A percentile compares a stretch with the other conserved stretches of the same genome.
Evolutionary conservation across 495 filamentous ascomycete genomes (phyloP).

Genomic region (Penicillium bialowiezense): DNA sequence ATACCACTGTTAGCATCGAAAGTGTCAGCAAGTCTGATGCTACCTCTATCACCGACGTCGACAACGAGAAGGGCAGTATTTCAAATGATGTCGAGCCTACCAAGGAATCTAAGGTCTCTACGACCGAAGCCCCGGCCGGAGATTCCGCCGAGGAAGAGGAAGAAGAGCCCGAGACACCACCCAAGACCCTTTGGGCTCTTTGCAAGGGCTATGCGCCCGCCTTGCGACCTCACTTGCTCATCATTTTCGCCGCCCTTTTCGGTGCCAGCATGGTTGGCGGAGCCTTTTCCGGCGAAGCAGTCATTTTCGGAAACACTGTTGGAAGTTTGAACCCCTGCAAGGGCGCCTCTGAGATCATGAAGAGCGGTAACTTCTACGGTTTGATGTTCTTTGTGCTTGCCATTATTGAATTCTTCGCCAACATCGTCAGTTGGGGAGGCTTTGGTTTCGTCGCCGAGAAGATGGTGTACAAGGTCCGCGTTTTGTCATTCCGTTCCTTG

Average conservation of each 20-base stretch:
- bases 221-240: conserved; percentile 36
- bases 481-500: conserved; percentile 46
- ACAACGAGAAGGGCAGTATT: conserved; percentile 21
- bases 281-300: conserved; percentile 47
- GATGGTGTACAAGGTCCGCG: conserved; percentile 42
- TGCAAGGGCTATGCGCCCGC: conserved; percentile 30
- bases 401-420: conserved; percentile 47
- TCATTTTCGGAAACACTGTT: conserved; percentile 53
- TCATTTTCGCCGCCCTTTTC: conserved; percentile 35
- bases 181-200: conserved; percentile 31
- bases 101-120: conserved; percentile 16
- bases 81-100: conserved; percentile 12
- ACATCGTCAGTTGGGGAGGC: conserved; percentile 41
- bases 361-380: conserved; percentile 44
- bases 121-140: conserved; percentile 13
- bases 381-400: conserved; percentile 52
- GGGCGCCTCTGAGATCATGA: conserved; percentile 29
- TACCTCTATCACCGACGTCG: conserved; percentile 19
- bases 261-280: conserved; percentile 45
- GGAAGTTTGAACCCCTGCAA: conserved; percentile 45
- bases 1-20: conserved; percentile 16
- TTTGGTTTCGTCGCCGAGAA: conserved; percentile 51
- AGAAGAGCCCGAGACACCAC: conserved; percentile 29
- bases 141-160: conserved; percentile 20
- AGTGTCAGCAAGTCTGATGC: conserved; percentile 26